A percentile compares a stretch with the other conserved stretches of the same genome.
phyloP scores from a whole-genome alignment of 371 early-diverging fungal genomes.

The Caulochytrium protostelioides region DNA sequence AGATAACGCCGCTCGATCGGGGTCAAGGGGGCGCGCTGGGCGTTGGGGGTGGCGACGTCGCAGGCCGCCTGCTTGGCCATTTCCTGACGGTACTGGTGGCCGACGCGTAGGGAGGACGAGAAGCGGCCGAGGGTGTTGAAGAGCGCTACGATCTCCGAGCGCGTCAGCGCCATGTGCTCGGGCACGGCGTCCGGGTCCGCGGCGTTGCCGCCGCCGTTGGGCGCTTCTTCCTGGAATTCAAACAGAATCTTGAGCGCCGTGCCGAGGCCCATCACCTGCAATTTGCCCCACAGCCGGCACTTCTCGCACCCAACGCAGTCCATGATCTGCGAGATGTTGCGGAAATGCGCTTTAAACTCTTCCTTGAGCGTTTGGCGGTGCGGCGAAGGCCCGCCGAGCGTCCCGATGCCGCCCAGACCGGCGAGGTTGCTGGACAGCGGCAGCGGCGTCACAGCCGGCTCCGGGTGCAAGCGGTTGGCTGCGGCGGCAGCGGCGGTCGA shows the following conservation, averaged over 20 bases:
- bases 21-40: no score
- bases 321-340: slow-evolving; percentile 89
- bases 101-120: no score
- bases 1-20: no score
- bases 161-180: slow-evolving; percentile 17
- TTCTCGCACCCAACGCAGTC: slow-evolving; percentile 97
- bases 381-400: slow-evolving; percentile 1
- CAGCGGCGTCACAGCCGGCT: no score
- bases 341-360: slow-evolving; percentile 74
- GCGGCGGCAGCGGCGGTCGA: no score
- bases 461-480: no score
- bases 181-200: slow-evolving; percentile 21
- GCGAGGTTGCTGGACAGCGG: no score
- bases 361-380: slow-evolving; percentile 29
- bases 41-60: no score
- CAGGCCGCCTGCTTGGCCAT: no score
- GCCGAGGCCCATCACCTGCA: slow-evolving; percentile 51
- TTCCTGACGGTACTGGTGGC: no score
- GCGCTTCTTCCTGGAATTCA: slow-evolving; percentile 45
- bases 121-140: slow-evolving; percentile 73
- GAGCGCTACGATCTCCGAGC: slow-evolving; percentile 78
- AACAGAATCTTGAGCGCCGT: slow-evolving; percentile 88
- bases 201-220: background rate
- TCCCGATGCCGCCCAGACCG: no score
- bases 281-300: slow-evolving; percentile 94